These are phyloP conservation scores for Pseudozyma tsukubaensis DNA, from an alignment of 1,284 basidiomycete genomes.

Conservation along the genomic window DNA sequence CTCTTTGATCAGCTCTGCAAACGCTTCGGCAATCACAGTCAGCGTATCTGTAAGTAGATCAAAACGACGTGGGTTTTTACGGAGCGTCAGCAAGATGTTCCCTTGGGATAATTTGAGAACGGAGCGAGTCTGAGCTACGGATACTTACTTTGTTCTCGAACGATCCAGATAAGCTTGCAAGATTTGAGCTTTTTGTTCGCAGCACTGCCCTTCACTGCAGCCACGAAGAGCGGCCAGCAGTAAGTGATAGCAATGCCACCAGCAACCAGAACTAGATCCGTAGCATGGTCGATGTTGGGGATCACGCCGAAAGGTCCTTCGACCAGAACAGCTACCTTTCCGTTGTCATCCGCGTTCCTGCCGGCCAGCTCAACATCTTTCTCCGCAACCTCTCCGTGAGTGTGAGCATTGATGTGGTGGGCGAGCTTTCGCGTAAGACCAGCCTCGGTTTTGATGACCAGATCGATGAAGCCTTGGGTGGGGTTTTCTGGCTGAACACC, in stretches of 20 bases:
- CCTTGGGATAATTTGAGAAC: neutral
- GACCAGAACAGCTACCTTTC: constrained; percentile 30
- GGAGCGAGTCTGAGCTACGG: too few relatives aligned
- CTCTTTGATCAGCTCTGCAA: constrained; percentile 11
- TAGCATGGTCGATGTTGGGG: constrained; percentile 13
- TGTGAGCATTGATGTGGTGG: neutral
- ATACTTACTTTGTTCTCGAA: constrained; percentile 35
- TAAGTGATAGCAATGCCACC: constrained; percentile 58
- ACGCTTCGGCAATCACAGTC: constrained; percentile 12
- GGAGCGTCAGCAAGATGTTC: neutral
- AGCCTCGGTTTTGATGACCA: constrained; percentile 37
- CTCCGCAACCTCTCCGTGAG: neutral
- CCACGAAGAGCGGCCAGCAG: constrained; percentile 44
- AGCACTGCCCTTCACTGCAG: constrained; percentile 4
- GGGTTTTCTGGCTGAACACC: constrained; percentile 14
- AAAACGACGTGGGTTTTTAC: too few relatives aligned
- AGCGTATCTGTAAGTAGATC: constrained; percentile 13
- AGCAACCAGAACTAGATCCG: constrained; percentile 29
- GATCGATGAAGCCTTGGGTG: constrained; percentile 28
- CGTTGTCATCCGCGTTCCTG: neutral
- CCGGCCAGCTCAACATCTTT: constrained; percentile 23
- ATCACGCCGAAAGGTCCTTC: constrained; percentile 50
- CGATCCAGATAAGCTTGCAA: constrained; percentile 51
- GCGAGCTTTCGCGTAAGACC: constrained; percentile 47
- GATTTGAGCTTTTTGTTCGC: constrained; percentile 2